Percentiles rank a stretch among this genome's conserved stretches.
phyloP scores from a whole-genome alignment of 192 early-diverging fungal species.

The Spinellus fusiger region DNA sequence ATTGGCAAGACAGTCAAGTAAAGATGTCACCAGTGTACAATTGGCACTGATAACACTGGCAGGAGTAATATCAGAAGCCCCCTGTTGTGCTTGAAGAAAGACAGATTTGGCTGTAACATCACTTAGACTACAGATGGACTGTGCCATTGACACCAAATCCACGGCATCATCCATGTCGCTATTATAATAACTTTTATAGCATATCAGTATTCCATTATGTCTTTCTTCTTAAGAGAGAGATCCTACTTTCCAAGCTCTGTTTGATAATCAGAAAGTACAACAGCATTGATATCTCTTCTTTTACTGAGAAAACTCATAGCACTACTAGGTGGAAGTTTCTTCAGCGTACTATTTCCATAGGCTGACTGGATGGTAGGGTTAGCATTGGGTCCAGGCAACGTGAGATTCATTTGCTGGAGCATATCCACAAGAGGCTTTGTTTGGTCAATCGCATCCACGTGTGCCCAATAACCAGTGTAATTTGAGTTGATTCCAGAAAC shows the following conservation, averaged over 20 bases:
- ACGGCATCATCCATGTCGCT: constrained; percentile 56
- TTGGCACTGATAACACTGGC: constrained; percentile 38
- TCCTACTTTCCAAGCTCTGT: constrained; percentile 44
- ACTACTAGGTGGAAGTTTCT: constrained; percentile 63
- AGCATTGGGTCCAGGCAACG: not conserved
- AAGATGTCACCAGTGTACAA: constrained; percentile 41
- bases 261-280: constrained; percentile 60
- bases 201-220: too few relatives aligned
- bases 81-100: constrained; percentile 43
- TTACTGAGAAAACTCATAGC: constrained; percentile 65
- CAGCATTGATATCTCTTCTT: constrained; percentile 52
- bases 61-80: constrained; percentile 12
- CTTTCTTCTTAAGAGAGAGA: constrained; percentile 15
- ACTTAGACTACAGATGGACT: constrained; percentile 54
- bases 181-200: constrained; percentile 58
- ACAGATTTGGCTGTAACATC: constrained; percentile 51
- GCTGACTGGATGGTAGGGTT: constrained; percentile 38
- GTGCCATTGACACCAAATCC: constrained; percentile 28
- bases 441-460: constrained; percentile 32
- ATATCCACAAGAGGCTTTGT: constrained; percentile 7
- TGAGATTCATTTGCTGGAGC: constrained; percentile 3
- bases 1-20: constrained; percentile 58
- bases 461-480: constrained; percentile 30
- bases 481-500: constrained; percentile 37
- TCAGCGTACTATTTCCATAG: constrained; percentile 31